Base-by-base conservation (phyloP, 2,329 filamentous ascomycete genomes). In the Penicillium sclerotigenum region DNA sequence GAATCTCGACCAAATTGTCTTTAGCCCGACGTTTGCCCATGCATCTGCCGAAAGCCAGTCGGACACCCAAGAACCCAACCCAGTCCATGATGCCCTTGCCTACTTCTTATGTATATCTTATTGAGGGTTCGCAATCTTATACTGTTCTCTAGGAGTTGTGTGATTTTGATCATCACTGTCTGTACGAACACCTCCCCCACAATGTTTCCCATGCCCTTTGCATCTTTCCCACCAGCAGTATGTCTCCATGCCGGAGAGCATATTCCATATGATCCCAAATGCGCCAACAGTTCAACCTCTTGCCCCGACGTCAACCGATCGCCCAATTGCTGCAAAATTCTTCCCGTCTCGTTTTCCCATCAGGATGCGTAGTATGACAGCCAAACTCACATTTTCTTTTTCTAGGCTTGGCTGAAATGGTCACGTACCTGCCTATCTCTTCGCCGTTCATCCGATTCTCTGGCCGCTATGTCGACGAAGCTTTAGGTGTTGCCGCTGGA, bases 331-430 rank as follows among this genome's bases (percentile, higher is more conserved):
- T 34, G 33, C 41, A 51, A 33, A 4, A 11, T 20, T 42, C 22
- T 38, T 29, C 9, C 37, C 20, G 16, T 50, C 36, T 28, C 34
- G 20, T 26, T 43, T n/a, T 37, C 20, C 14, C 22, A 16, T 33
- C 33, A 22, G 31, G 52, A 22, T 50, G 10, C 29, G 53, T 55
- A 52, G 52, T 42, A 36, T 42, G 40, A 54, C 16, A 20, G 16
- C 13, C 36, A 66, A 61, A 58, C 63, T 60, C 51, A 69, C 57
- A 20, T 34, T 47, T 48, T 22, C 9, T 22, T 47, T 47, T 58
- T 54, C 37, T 65, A 77, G 74, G 71, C 62, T 70, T 77, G 66
- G 78, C 78, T 40, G 79, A 81, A 64, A 81, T 81, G 79, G 75
- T 78, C 20, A 80, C 75, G 26, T 81, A 77, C 59, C 63, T 79